Evolutionary conservation across 2,329 filamentous ascomycete species (phyloP).

Genomic region (Xylariales sp.): DNA sequence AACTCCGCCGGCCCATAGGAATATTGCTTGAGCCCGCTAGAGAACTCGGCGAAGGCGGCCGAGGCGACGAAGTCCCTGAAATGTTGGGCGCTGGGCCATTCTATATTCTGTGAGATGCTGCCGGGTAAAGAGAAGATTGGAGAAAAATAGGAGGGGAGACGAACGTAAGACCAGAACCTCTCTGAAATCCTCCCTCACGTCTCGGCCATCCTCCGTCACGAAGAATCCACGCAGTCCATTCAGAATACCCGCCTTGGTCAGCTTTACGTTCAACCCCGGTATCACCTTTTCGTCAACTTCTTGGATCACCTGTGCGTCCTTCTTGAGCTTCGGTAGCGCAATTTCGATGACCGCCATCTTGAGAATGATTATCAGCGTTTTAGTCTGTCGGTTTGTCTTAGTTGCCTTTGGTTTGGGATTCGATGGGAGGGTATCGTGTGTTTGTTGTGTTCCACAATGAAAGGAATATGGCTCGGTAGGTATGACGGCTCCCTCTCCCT

Average conservation of each 20-base stretch:
- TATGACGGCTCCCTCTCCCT: background rate
- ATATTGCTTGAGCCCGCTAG: background rate
- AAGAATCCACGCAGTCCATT: slow-evolving; percentile 21
- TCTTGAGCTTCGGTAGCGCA: slow-evolving; percentile 13
- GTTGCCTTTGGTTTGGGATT: background rate
- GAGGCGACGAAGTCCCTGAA: slow-evolving; percentile 24
- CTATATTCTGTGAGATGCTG: slow-evolving; percentile 1
- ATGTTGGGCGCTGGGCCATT: slow-evolving; percentile 17
- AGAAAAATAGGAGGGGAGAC: background rate
- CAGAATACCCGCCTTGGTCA: background rate
- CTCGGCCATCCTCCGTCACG: slow-evolving; percentile 26
- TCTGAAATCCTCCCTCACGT: slow-evolving; percentile 17
- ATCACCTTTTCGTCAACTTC: background rate
- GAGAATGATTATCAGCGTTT: background rate
- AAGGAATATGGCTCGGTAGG: background rate
- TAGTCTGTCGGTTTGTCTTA: background rate
- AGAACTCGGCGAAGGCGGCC: slow-evolving; percentile 1
- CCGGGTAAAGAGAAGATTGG: background rate
- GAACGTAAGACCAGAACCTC: slow-evolving; percentile 24
- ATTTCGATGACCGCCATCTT: slow-evolving; percentile 34
- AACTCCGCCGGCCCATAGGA: slow-evolving; percentile 4
- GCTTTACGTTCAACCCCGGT: background rate
- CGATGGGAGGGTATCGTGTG: background rate
- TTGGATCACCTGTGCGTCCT: slow-evolving; percentile 21
- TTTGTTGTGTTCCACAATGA: background rate